Base-by-base conservation (phyloP, 148 eudicot species). In the Cornus controversa region DNA sequence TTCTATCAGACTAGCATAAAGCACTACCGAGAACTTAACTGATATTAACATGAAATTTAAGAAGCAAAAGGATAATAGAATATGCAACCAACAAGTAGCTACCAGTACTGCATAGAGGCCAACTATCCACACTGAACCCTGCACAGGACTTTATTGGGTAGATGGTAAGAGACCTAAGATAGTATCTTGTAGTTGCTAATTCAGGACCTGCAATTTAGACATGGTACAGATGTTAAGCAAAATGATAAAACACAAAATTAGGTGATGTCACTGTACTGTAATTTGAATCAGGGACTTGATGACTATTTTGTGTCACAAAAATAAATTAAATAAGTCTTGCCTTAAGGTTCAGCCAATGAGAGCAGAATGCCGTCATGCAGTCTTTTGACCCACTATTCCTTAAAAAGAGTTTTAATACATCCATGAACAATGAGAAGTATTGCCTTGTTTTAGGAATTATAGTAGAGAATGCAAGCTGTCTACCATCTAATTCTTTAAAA, bases 111-210 rank as follows among this genome's bases (percentile, higher is more conserved):
- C 91, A 82, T 34, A 96, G 78, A 78, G 98, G 97, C 99, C 99
- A 93, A 74, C 86, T 85, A 28, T 90, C 91, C 78, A 87, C 94
- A 66, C 73, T 85, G 87, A 91, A 95, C 62, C 98, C 99, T 47
- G 83, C 92, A 77, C 99, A 96, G 8, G 99, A 96, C 81, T 96
- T 96, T 75, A 96, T 90, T 71, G 99, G 99, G 80, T 93, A 96
- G 67, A 96, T 66, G 65, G 86, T 81, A 68, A 96, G 85, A 71
- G 94, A 90, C 78, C 76, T 89, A 84, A 96, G 86, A 73, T 76
- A 77, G 71, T 73, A 75, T 81, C 79, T 74, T 42, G 71, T 29
- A 40, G 79, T 25, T 71, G 69, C 83, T 77, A 58, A 79, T 68
- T 78, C 78, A 70, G 22, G 67, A 23, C 78, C 98, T 91, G 89